These are phyloP conservation scores for Candida chilensis DNA, from an alignment of 805 yeast genomes.

Conservation along the genomic window DNA sequence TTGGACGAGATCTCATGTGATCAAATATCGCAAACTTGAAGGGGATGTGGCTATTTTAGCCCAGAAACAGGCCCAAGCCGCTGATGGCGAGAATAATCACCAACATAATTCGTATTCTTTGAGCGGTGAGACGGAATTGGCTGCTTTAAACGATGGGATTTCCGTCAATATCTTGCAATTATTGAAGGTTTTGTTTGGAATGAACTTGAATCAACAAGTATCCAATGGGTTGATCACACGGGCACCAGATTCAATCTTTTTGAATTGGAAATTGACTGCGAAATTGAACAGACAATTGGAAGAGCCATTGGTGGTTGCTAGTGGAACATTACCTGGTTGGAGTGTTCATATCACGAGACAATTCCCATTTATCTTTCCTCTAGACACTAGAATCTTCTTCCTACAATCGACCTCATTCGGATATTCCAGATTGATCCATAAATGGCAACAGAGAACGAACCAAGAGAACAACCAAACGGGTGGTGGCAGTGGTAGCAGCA, in stretches of 20 bases:
- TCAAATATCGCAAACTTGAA: slow-evolving; percentile 32
- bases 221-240: slow-evolving; percentile 8
- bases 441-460: slow-evolving; percentile 52
- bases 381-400: slow-evolving; percentile 70
- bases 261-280: slow-evolving; percentile 77
- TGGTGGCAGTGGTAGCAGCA: slow-evolving; percentile 6
- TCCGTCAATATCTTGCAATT: slow-evolving; percentile 35
- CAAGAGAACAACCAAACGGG: slow-evolving; percentile 30
- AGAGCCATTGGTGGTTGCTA: slow-evolving; percentile 80
- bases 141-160: slow-evolving; percentile 16
- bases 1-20: slow-evolving; percentile 50
- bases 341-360: slow-evolving; percentile 60
- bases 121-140: slow-evolving; percentile 12
- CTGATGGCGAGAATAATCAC: slow-evolving; percentile 10
- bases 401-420: slow-evolving; percentile 89
- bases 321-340: slow-evolving; percentile 86
- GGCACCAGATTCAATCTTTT: slow-evolving; percentile 29
- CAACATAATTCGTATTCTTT: too few species aligned
- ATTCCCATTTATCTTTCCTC: slow-evolving; percentile 77
- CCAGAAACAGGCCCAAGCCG: slow-evolving; percentile 15
- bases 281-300: slow-evolving; percentile 82
- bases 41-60: slow-evolving; percentile 13
- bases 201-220: slow-evolving; percentile 23
- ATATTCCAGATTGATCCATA: slow-evolving; percentile 68
- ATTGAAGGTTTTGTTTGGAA: slow-evolving; percentile 34